These are phyloP conservation scores for Solanum sitiens DNA, from an alignment of 257 asterid species.

Conservation along the genomic window DNA sequence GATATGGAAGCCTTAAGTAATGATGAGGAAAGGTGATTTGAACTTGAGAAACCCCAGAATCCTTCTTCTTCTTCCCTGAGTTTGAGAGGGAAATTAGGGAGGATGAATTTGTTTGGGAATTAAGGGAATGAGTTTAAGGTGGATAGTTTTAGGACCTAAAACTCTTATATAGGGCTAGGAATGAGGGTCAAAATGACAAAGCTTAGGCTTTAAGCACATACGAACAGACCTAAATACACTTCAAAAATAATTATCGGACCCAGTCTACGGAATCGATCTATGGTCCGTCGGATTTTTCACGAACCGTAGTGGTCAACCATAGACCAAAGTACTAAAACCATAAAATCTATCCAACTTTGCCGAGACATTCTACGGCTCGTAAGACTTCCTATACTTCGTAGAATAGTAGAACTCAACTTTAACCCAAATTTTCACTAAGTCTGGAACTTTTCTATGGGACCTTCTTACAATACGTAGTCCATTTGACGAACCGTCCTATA, in stretches of 20 bases:
- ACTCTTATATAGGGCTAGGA: neutral
- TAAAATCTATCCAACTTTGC: neutral
- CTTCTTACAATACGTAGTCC: neutral
- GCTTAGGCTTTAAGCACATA: neutral
- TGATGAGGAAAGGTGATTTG: neutral
- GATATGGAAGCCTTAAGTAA: neutral
- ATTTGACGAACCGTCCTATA: neutral
- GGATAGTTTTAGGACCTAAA: neutral
- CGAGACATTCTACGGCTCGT: neutral
- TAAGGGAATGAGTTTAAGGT: neutral
- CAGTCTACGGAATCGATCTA: no score
- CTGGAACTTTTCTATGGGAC: neutral
- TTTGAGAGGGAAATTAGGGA: neutral
- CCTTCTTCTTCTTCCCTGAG: no score
- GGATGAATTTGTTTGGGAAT: neutral
- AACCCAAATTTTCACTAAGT: neutral
- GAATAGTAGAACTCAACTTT: neutral
- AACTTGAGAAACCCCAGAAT: neutral
- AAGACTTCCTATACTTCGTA: neutral
- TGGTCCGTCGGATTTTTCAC: neutral
- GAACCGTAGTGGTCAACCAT: neutral
- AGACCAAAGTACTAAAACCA: neutral
- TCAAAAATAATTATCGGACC: neutral
- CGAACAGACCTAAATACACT: neutral
- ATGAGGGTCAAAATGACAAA: neutral